A percentile compares a stretch with the other conserved stretches of the same genome.
Evolutionary conservation across 352 stramenopile genomes (phyloP).

Genomic region (Globisporangium carolinianum): DNA sequence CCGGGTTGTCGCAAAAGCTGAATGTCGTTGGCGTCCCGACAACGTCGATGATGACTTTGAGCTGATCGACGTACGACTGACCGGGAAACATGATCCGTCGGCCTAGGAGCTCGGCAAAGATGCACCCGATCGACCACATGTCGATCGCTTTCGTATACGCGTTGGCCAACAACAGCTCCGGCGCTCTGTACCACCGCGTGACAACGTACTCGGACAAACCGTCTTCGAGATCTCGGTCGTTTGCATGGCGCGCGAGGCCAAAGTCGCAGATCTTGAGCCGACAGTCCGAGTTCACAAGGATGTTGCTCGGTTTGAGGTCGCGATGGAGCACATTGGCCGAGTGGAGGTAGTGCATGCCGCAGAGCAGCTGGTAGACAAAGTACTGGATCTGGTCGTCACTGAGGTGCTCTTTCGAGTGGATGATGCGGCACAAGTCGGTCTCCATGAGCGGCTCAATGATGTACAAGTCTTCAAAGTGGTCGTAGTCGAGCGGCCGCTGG

Average conservation of each 20-base stretch:
- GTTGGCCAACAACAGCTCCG: slow-evolving; percentile 78
- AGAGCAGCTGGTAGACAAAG: slow-evolving; percentile 95
- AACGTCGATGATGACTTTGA: slow-evolving; percentile 84
- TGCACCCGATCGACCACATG: slow-evolving; percentile 98
- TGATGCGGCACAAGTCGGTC: slow-evolving; percentile 91
- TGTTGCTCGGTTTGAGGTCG: slow-evolving; percentile 97
- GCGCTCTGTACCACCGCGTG: slow-evolving; percentile 90
- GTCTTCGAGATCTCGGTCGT: slow-evolving; percentile 73
- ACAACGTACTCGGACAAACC: slow-evolving; percentile 92
- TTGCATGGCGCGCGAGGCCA: slow-evolving; percentile 73
- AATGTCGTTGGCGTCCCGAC: slow-evolving; percentile 81
- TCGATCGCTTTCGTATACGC: slow-evolving; percentile 87
- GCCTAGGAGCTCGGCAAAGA: slow-evolving; percentile 97
- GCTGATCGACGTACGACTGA: slow-evolving; percentile 83
- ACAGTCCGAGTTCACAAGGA: slow-evolving; percentile 94
- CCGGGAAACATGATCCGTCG: slow-evolving; percentile 80
- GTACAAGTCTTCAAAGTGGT: slow-evolving; percentile 95
- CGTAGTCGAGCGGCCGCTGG: slow-evolving; percentile 74
- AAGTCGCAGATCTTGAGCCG: slow-evolving; percentile 87
- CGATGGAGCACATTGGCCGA: slow-evolving; percentile 93
- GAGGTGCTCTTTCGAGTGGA: slow-evolving; percentile 85
- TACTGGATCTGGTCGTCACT: slow-evolving; percentile 95
- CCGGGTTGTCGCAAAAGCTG: slow-evolving; percentile 82
- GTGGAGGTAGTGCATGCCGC: slow-evolving; percentile 94
- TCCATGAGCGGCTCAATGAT: slow-evolving; percentile 98